These are phyloP conservation scores for Lolium multiflorum DNA, from an alignment of 176 grass and related monocot species.

Conservation along the genomic window DNA sequence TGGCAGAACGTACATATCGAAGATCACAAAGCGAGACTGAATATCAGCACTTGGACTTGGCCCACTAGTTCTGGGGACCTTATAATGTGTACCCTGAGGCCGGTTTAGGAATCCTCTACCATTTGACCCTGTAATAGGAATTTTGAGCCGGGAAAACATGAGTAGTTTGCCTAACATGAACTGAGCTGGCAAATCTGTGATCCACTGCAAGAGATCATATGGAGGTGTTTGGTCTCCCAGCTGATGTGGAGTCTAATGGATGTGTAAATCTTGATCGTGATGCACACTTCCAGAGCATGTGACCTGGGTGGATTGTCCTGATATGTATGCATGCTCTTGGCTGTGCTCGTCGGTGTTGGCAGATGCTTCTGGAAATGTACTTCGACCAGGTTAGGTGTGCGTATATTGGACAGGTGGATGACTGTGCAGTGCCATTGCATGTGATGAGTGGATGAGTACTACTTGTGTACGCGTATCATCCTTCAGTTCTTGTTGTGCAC, in stretches of 20 bases:
- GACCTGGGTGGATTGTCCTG: neutral
- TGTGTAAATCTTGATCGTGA: neutral
- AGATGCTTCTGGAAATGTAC: slow-evolving; percentile 23
- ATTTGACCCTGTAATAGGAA: neutral
- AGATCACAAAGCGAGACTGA: slow-evolving; percentile 78
- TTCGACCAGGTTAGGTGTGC: neutral
- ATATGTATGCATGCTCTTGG: neutral
- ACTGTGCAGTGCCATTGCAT: neutral
- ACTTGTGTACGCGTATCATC: neutral
- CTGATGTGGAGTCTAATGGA: neutral
- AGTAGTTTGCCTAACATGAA: neutral
- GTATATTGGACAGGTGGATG: slow-evolving; percentile 4
- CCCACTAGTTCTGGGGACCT: slow-evolving; percentile 18
- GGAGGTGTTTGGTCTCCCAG: neutral
- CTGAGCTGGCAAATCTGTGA: slow-evolving; percentile 3
- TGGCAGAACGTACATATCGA: slow-evolving; percentile 64
- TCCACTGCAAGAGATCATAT: too few relatives aligned
- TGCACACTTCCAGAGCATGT: neutral
- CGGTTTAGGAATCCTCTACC: neutral
- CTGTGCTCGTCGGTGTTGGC: neutral
- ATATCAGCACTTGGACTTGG: neutral
- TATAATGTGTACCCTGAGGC: neutral
- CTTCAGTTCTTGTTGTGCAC: slow-evolving; percentile 11
- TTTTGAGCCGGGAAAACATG: neutral
- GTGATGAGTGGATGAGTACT: neutral